Evolutionary conservation across 345 rosid species (phyloP), one percentile per base, ranked within the genome.

Genomic region (Linum trigynum): DNA sequence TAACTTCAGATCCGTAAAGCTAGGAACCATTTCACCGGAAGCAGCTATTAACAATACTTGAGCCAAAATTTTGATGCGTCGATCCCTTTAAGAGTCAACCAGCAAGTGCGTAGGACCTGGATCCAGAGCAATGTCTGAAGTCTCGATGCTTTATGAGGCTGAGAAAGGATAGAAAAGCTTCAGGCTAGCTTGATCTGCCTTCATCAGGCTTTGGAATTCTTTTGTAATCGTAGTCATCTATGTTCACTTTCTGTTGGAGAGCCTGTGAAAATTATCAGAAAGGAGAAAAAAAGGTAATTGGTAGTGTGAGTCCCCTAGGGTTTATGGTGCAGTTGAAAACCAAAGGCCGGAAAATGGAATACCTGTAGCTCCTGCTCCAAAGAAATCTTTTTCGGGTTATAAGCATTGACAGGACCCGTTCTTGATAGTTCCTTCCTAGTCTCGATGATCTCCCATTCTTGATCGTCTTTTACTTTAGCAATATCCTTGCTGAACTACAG

Each of bases 401-500:
- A 90, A 62, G 89, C 85, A 67, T 80, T 83, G 0, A 80, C 37
- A 12, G 95, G 92, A 65, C 99, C 96, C 12, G 89, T 83, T 78
- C 85, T 86, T 14, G 95, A 88, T 65, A 94, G 73, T 5, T 92
- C 95, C 57, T 82, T 86, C 73, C 83, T 80, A 16, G 87, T 80
- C 85, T 94, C 92, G 15, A 82, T 83, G 17, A 94, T 85, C 67
- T 94, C 91, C 96, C 97, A 94, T 81, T 88, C 97, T 60, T 85
- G 83, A 37, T 88, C 96, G 39, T 90, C 95, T 77, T 84, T 85
- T 72, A 88, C 95, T 80, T 85, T 88, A 36, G 89, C 83, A 6
- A 88, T 86, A 73, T 90, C 96, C 86, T 88, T 88, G 80, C 97
- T 90, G 89, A 75, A 76, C 75, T 65, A 82, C 68, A 67, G 74